Evolutionary conservation across 2,329 filamentous ascomycete genomes (phyloP).

Genomic region (Coniochaeta hoffmannii): DNA sequence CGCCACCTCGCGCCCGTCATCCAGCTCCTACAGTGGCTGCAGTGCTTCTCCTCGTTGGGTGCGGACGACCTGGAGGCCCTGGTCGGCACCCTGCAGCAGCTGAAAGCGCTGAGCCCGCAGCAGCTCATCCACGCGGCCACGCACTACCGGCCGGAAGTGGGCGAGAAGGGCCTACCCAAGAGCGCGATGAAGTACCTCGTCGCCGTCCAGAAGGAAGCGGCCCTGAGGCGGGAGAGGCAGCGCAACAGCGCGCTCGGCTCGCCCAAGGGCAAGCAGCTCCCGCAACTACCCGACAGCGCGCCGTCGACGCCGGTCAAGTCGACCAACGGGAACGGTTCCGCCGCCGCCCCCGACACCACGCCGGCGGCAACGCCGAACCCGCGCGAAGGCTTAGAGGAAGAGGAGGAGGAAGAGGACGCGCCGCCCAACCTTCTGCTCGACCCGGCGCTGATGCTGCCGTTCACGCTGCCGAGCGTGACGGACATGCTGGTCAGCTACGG

Average conservation of each 20-base stretch:
- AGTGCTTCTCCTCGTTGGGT: conserved; percentile 90
- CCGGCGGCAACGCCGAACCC: conserved; percentile 30
- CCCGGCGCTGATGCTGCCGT: conserved; percentile 86
- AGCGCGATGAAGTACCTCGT: conserved; percentile 80
- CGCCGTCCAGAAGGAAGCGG: conserved; percentile 68
- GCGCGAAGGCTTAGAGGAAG: conserved; percentile 27
- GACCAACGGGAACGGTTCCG: conserved; percentile 32
- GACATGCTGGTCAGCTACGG: conserved; percentile 97
- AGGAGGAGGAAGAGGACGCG: conserved; percentile 59
- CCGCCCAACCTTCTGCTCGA: conserved; percentile 76
- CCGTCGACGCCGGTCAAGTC: conserved; percentile 38
- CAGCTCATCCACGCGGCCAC: conserved; percentile 89
- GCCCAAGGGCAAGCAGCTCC: conserved; percentile 21
- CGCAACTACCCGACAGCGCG: conserved; percentile 22
- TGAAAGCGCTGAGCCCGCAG: conserved; percentile 75
- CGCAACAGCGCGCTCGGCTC: conserved; percentile 40
- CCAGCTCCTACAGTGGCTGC: conserved; percentile 92
- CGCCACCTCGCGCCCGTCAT: conserved; percentile 84
- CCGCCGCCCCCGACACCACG: conserved; percentile 32
- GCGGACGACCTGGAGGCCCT: conserved; percentile 81
- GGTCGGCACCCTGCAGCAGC: conserved; percentile 79
- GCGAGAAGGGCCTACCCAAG: conserved; percentile 86
- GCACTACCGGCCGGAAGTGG: conserved; percentile 90
- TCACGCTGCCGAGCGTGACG: conserved; percentile 89
- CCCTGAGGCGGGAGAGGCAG: conserved; percentile 48